phyloP scores from a whole-genome alignment of 2,329 filamentous ascomycete species.

The Fusarium annulatum region DNA sequence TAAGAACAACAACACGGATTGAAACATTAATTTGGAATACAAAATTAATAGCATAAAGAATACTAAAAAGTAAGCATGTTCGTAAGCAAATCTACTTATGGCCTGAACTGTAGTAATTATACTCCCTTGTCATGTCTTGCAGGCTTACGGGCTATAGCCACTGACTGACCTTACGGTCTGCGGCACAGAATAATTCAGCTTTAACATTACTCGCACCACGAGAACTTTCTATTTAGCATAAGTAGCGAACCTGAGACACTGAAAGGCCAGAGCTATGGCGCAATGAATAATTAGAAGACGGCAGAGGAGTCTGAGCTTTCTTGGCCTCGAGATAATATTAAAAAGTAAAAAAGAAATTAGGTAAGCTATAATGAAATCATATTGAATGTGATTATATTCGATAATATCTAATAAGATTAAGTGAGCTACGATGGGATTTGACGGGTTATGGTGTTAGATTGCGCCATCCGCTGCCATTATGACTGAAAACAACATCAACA shows the following conservation, averaged over 20 bases:
- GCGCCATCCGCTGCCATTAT: too few species aligned
- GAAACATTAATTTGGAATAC: background rate
- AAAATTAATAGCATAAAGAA: background rate
- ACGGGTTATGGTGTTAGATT: too few species aligned
- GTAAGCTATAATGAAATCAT: background rate
- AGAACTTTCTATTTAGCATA: background rate
- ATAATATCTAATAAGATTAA: too few species aligned
- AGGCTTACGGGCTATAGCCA: too few species aligned
- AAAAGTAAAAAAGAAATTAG: background rate
- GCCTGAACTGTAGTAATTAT: background rate
- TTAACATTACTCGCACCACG: fast-evolving
- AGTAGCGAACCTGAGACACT: background rate
- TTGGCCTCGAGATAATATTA: too few species aligned
- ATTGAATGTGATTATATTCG: too few species aligned
- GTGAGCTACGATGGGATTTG: too few species aligned
- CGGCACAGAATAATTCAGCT: background rate
- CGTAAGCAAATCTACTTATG: background rate
- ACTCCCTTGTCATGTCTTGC: background rate
- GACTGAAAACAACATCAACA: background rate
- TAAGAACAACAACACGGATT: background rate
- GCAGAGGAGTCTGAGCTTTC: background rate
- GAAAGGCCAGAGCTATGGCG: background rate
- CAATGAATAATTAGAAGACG: background rate
- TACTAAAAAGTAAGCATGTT: background rate
- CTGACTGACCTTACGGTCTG: background rate